phyloP scores from a whole-genome alignment of 2,329 filamentous ascomycete genomes.

The Sporothrix schenckii region DNA sequence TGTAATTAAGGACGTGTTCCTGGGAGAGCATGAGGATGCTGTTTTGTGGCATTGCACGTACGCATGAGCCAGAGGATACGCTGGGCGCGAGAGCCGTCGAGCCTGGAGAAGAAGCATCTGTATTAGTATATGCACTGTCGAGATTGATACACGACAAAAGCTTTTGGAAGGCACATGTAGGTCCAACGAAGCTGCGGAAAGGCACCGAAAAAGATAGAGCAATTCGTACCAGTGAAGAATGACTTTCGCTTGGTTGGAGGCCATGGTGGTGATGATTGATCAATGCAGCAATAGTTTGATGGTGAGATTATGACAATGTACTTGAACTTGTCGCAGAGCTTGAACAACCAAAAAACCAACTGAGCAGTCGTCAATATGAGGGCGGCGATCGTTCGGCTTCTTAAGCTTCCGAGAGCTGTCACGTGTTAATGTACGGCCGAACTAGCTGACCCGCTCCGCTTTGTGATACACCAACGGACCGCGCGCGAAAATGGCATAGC shows the following conservation, averaged over 20 bases:
- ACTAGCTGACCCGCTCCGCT: conserved; percentile 26
- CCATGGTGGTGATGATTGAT: not conserved
- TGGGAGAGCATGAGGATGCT: not conserved
- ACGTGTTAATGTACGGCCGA: conserved; percentile 20
- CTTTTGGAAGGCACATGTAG: not conserved
- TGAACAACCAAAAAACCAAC: not conserved
- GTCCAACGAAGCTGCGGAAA: not conserved
- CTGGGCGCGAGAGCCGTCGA: conserved; percentile 79
- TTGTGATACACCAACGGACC: conserved; percentile 19
- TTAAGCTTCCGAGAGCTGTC: conserved; percentile 19
- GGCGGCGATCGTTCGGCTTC: conserved; percentile 5
- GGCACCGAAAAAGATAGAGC: no score
- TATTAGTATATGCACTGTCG: not conserved
- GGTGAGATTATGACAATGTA: conserved; percentile 6
- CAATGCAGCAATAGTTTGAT: not conserved
- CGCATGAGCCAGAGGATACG: conserved; percentile 78
- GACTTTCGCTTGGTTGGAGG: conserved; percentile 27
- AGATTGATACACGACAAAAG: not conserved
- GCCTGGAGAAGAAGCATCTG: conserved; percentile 55
- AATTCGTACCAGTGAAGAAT: conserved; percentile 31
- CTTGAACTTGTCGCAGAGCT: not conserved
- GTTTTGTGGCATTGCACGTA: conserved; percentile 8
- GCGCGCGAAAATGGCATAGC: not conserved
- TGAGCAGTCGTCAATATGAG: conserved; percentile 10
- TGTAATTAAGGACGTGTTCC: not conserved